Base-by-base conservation (phyloP, 345 rosid species). In the Durio zibethinus region DNA sequence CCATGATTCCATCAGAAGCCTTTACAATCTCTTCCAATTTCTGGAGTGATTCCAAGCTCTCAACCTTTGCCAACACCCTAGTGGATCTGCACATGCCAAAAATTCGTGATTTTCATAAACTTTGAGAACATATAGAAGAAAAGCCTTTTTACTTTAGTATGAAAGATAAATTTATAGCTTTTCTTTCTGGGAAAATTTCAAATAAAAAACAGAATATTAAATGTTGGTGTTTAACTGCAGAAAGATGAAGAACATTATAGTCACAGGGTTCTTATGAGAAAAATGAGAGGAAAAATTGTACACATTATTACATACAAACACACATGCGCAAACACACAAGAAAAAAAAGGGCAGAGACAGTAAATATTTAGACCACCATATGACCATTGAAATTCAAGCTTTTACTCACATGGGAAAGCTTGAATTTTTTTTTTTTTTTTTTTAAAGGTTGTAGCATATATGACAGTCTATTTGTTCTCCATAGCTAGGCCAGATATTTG, bases 1-100 rank as follows among this genome's bases (percentile, higher is more conserved):
- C 90, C 93, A 91, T 87, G 53, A 88, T 84, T 50, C 96, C 93
- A 83, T 91, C 96, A 11, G 92, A 91, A 74, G 92, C 91, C 75
- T 85, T 80, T 1, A 91, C 79, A 54, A 91, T 91, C 67, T 89
- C 89, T 82, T 85, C 86, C 76, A 91, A 70, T 18, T 88, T 88
- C 67, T 79, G 88, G 66, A 91, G 88, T 40, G 93, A 88, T 77
- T 87, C 91, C 78, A 88, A 80, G 85, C 86, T 89, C 84, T 91
- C 96, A 47, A 91, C 82, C 86, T 91, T 91, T 67, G 96, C 96
- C 83, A 91, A 48, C 15, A 91, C 96, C 79, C 69, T 81, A 40
- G 86, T 82, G 38, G 87, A 77, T 80, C 95, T 89, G 87, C 53
- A 72, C 72, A 77, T 25, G 52, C 68, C 23, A 77, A 45, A 35